Base-by-base conservation (phyloP, 371 early-diverging fungal species). In the Lichtheimia ramosa region DNA sequence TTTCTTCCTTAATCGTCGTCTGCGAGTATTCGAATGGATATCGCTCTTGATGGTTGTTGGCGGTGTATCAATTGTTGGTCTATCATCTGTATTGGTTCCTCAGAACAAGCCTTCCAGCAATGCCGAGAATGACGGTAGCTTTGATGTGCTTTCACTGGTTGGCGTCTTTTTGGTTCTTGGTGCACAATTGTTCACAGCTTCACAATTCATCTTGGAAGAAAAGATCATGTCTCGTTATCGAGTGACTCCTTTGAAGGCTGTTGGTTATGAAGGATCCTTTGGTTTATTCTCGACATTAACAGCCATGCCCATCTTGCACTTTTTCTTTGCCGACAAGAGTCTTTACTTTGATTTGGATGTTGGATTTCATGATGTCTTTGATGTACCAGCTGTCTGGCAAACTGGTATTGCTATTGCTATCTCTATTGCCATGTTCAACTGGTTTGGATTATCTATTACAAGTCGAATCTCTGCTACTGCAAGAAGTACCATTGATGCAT, bases 121-220 rank as follows among this genome's bases (percentile, higher is more conserved):
- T 34, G 23, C 23, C 20, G 18, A 14, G 34, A 41, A 40, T 21
- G 48, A 20, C 4, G 61, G 23, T 18, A 61, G 54, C 15, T 60
- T 70, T 24, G 75, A 79, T 58, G 54, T 59, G 50, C 48, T 54
- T 59, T 77, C 76, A 18, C 40, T 83, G 13, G 15, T 96, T 21
- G 98, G 98, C 48, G 90, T 96, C 13, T 51, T 82, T 12, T 68
- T 96, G 46, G 91, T 96, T 7, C 79, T 96, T 34, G 79, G 92
- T 51, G 97, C 97, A 5, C 97, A 98, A 72, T 68, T 93, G 39
- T 92, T 96, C 65, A 92, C 96, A 0, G 96, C 97, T 8, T 72
- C 90, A 2, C 95, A 95, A 74, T 96, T 98, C 75, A 95, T 98
- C 16, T 71, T 95, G 24, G 98, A 98, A 69, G 98, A 98, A 66